Evolutionary conservation across 1,139 yeast genomes (phyloP).

Genomic region (Magnusiomyces sp.): DNA sequence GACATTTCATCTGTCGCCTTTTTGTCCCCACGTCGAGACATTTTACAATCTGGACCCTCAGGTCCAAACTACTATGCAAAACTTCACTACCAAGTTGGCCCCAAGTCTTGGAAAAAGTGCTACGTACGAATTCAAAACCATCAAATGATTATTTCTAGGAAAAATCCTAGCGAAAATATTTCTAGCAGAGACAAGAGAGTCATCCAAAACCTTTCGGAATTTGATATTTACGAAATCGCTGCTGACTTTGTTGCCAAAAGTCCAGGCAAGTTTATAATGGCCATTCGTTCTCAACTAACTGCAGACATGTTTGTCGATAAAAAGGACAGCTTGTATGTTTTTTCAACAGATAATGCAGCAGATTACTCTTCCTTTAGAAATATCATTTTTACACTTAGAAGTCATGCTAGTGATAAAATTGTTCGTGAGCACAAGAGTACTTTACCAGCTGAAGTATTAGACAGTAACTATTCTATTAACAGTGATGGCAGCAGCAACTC

Average conservation of each 20-base stretch:
- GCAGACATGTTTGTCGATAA: constrained; percentile 21
- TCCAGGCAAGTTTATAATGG: constrained; percentile 22
- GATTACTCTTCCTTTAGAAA: constrained; percentile 25
- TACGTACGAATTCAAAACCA: constrained; percentile 14
- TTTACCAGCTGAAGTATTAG: neutral
- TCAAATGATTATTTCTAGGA: constrained; percentile 3
- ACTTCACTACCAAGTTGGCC: constrained; percentile 4
- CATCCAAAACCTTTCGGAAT: constrained; percentile 15
- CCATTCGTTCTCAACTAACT: constrained; percentile 24
- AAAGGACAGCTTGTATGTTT: constrained; percentile 21
- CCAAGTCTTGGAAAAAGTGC: constrained; percentile 16
- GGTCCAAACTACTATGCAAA: constrained; percentile 8
- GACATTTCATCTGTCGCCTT: constrained; percentile 27
- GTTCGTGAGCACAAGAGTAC: neutral
- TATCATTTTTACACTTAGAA: constrained; percentile 26
- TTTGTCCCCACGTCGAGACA: constrained; percentile 29
- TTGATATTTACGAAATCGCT: constrained; percentile 22
- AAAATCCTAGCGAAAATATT: constrained; percentile 1
- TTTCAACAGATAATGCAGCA: constrained; percentile 24
- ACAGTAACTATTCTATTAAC: neutral
- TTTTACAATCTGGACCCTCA: constrained; percentile 18
- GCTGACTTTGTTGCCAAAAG: constrained; percentile 9
- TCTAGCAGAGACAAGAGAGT: constrained; percentile 2
- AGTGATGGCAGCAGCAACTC: too few relatives aligned
- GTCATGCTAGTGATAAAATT: constrained; percentile 12